Evolutionary conservation across 1,139 yeast species (phyloP), one percentile per base, ranked within the genome.

Genomic region (Schizosaccharomyces versatilis): DNA sequence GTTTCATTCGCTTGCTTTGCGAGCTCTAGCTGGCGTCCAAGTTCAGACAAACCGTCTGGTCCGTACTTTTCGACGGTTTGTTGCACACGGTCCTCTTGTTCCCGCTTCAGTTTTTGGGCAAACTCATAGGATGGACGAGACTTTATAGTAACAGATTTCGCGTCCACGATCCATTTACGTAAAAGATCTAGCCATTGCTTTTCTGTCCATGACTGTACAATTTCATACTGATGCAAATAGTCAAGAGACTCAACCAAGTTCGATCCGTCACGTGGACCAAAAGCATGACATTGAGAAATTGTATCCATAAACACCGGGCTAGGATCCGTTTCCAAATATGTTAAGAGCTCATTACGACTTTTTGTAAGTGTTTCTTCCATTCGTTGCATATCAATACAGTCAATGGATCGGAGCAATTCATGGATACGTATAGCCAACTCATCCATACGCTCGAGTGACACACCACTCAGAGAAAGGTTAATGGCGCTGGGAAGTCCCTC

Each of bases 51-150:
- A 0, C 94, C 94, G 0, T 72, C 72, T 48, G 72, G 72, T 12
- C 93, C 94, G 55, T 76, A 73, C 41, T 70, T 67, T 1, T 64
- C 67, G 55, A 71, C 73, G 63, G 84, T 77, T 7, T 73, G 73
- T 52, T 72, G 67, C 5, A 74, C 60, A 17, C 80, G 64, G 39
- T 72, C 66, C 58, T 76, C 74, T 56, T 77, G 77, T 15, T 76
- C 78, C 9, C 63, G 61, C 58, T 80, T 80, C 54, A 75, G 65
- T 3, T 66, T 58, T 55, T 74, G 74, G 64, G 84, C 82, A 54
- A 84, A 67, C 32, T 67, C 66, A 7, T 77, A 70, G 3, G 95
- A 84, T 14, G 99, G 97, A 59, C 69, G 74, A 1, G 85, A 86
- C 55, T 84, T 65, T 2, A 88, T 73, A n/a, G 84, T 68, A 5